A percentile compares a stretch with the other conserved stretches of the same genome.
Evolutionary conservation across 768 basidiomycete species (phyloP).

Genomic region (Botryobasidium botryosum): DNA sequence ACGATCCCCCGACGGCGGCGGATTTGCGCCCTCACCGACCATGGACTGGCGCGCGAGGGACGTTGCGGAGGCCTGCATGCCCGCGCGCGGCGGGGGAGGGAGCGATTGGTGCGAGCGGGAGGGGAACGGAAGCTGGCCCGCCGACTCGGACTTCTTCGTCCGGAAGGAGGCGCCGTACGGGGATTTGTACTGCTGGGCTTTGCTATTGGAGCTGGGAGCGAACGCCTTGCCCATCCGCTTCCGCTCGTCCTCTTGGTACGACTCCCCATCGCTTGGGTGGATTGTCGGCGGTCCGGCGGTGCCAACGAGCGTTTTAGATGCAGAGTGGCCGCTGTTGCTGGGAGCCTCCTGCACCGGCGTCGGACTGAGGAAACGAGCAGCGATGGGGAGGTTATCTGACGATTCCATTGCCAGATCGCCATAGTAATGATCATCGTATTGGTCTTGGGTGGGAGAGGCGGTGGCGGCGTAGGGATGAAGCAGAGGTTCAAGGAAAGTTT

Average conservation of each 20-base stretch:
- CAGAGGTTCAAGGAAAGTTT: constrained; percentile 79
- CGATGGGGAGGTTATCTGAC: constrained; percentile 66
- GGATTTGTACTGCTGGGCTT: constrained; percentile 27
- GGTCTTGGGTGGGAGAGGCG: constrained; percentile 32
- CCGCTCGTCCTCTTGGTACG: constrained; percentile 36
- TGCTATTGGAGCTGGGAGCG: constrained; percentile 2
- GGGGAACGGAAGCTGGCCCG: not conserved
- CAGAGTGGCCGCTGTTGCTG: not conserved
- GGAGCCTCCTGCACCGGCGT: not conserved
- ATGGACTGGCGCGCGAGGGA: constrained; percentile 59
- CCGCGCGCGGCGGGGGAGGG: constrained; percentile 15
- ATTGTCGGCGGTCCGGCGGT: not conserved
- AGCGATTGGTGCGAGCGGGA: constrained; percentile 17
- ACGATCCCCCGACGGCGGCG: not conserved
- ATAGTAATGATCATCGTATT: not conserved
- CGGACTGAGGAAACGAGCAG: constrained; percentile 60
- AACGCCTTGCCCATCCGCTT: constrained; percentile 34
- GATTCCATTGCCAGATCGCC: constrained; percentile 31
- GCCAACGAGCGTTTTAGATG: not conserved
- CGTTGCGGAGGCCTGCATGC: constrained; percentile 37
- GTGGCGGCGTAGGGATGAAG: constrained; percentile 61
- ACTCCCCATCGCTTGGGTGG: constrained; percentile 45
- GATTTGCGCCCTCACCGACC: constrained; percentile 24
- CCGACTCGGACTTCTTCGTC: constrained; percentile 16
- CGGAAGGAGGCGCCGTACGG: constrained; percentile 32